Evolutionary conservation across 1,284 basidiomycete genomes (phyloP).

Genomic region (Abortiporus biennis): DNA sequence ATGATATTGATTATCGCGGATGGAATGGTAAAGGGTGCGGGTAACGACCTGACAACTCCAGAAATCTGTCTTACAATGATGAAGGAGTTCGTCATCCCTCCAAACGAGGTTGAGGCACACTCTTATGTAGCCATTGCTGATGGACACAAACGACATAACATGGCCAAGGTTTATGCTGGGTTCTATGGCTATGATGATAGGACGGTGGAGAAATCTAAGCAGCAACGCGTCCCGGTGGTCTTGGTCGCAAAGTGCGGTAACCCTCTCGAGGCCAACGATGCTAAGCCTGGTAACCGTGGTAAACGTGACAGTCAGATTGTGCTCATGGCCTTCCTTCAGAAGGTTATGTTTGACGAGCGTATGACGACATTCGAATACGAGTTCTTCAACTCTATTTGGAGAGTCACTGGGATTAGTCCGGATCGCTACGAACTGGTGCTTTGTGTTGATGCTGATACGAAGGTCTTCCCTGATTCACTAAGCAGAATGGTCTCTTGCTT

Average conservation of each 20-base stretch:
- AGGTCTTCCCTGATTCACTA: constrained; percentile 93
- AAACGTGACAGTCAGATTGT: constrained; percentile 99
- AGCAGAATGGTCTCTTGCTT: constrained; percentile 92
- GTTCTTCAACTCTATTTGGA: constrained; percentile 97
- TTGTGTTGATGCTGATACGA: constrained; percentile 98
- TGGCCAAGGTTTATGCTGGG: constrained; percentile 98
- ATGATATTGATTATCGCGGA: constrained; percentile 94
- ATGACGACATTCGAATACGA: constrained; percentile 99
- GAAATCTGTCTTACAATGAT: constrained; percentile 97
- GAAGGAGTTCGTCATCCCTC: constrained; percentile 87
- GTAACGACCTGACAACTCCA: constrained; percentile 84
- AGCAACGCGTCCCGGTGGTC: constrained; percentile 94
- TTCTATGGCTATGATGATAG: constrained; percentile 96
- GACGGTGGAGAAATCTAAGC: constrained; percentile 90
- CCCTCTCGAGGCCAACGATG: constrained; percentile 79
- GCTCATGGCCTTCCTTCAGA: constrained; percentile 96
- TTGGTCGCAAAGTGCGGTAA: constrained; percentile 95
- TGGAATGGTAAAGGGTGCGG: constrained; percentile 96
- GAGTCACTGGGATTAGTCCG: constrained; percentile 91
- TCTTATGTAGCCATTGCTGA: constrained; percentile 99
- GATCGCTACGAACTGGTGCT: constrained; percentile 95
- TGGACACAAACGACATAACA: constrained; percentile 98
- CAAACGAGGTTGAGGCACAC: constrained; percentile 87
- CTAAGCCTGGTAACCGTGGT: constrained; percentile 97
- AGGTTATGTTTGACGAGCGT: constrained; percentile 98